Evolutionary conservation across 257 asterid genomes (phyloP), one percentile per base, ranked within the genome.

Genomic region (Nicotiana otophora): DNA sequence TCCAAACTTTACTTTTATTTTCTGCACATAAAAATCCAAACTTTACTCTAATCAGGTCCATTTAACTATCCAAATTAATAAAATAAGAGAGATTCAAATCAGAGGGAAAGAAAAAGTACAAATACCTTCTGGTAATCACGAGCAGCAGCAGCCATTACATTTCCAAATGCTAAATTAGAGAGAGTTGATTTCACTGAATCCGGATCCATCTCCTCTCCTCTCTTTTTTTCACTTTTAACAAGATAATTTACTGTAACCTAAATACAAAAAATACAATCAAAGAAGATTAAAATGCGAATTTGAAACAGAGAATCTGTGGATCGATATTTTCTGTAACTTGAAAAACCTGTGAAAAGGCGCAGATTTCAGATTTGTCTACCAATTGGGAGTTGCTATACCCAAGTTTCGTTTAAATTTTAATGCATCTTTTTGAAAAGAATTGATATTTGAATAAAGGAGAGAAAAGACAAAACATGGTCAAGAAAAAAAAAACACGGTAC

Each of bases 61-160:
- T 46, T 5, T 46, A 72, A 0, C 2, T 69, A 20, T n/a, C 26
- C 58, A 39, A 69, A 39, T 39, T n/a, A 53, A 69, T 10, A 16
- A 23, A 62, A 34, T n/a, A 28, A 53, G 23, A 64, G 28, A 34
- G 28, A 9, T 55, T 51, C 39, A 70, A 69, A 30, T 69, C 28
- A 62, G 26, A 63, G 12, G 51, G 17, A 23, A 42, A 75, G 46
- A 5, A 16, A 2, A 64, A 80, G 42, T 17, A 63, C 1, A 61
- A 3, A 72, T 69, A 95, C 99, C 98, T 94, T 96, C 74, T 96
- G 95, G 83, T 94, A 94, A 92, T 96, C 98, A 78, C 98, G 98
- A 82, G 98, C 99, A n/a, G 99, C 99, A 31, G 99, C 98, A 53
- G 98, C 99, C 91, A 96, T 70, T 10, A 94, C 99, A 91, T 96